Base-by-base conservation (phyloP, 371 early-diverging fungal genomes). In the Mucor irregularis region DNA sequence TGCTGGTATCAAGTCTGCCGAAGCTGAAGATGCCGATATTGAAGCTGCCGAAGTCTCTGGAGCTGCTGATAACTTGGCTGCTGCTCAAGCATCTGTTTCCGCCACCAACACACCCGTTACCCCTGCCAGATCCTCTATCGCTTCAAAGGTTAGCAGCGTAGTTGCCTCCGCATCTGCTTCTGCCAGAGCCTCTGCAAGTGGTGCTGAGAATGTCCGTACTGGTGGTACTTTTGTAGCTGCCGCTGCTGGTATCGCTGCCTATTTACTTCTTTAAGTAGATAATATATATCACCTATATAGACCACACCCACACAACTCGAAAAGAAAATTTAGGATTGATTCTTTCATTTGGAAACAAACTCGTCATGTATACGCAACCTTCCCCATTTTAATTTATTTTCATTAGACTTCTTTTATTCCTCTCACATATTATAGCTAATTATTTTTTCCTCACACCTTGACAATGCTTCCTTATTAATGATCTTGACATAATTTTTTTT, bases 171-270 rank as follows among this genome's bases (percentile, higher is more conserved):
- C 53, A 17, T 55, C 61, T 24, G 37, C 52, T 34, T 14, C 34
- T 25, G 39, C 62, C 34, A 40, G 22, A 25, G 28, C 53, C 13
- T 30, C 42, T 40, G n/a, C 48, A 7, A 47, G 30, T 53, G 64
- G 39, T 28, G 53, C 49, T 31, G 54, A 45, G 14, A 33, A 40
- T 24, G 26, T 64, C n/a, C 54, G 49, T 22, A 46, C 43, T 29
- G 52, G 55, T 35, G 38, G 64, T 50, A 33, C 50, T 4, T 50
- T 58, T 21, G 47, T 64, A 46, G 53, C 48, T 30, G 47, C 59
- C 34, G 55, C 56, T 42, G 59, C 64, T 35, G 64, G 64, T 58
- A 46, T 64, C 46, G 64, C 55, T 45, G 58, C 59, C 22, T 64
- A 58, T 26, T 50, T 58, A 31, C 54, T 64, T 37, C 50, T 64